phyloP scores from a whole-genome alignment of 2,329 filamentous ascomycete genomes.

The Fusarium multiceps region DNA sequence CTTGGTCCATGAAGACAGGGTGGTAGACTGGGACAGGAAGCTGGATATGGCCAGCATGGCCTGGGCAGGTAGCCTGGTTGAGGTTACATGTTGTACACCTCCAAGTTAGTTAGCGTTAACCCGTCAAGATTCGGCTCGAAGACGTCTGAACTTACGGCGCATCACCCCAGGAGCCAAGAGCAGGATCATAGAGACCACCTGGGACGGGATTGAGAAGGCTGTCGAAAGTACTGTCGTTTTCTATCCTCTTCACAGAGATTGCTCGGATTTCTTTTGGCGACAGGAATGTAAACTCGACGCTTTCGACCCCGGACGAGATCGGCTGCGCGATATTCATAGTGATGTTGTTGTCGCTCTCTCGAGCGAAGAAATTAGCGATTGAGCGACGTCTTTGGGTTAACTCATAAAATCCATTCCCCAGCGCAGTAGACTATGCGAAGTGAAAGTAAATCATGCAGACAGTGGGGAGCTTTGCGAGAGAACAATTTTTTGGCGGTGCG shows the following conservation, averaged over 20 bases:
- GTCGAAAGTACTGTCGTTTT: conserved; percentile 95
- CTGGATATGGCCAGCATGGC: conserved; percentile 95
- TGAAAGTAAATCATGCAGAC: conserved; percentile 29
- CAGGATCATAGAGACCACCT: conserved; percentile 91
- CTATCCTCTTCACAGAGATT: conserved; percentile 93
- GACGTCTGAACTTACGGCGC: conserved; percentile 68
- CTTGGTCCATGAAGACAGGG: conserved; percentile 95
- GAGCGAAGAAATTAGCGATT: conserved; percentile 36
- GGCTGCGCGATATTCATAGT: conserved; percentile 82
- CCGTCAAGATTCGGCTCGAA: not conserved
- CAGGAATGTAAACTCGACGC: conserved; percentile 91
- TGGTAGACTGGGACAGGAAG: conserved; percentile 94
- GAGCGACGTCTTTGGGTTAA: conserved; percentile 41
- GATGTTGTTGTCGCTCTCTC: conserved; percentile 31
- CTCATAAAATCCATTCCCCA: conserved; percentile 40
- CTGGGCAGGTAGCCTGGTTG: conserved; percentile 83
- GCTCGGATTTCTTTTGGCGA: conserved; percentile 83
- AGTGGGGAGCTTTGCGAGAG: conserved; percentile 41
- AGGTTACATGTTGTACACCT: conserved; percentile 95
- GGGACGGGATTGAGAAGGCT: conserved; percentile 88
- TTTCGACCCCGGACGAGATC: conserved; percentile 82
- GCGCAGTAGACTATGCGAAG: conserved; percentile 25
- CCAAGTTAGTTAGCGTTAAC: conserved; percentile 19
- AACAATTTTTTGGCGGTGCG: conserved; percentile 60
- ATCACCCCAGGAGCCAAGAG: conserved; percentile 89